Percentiles rank a stretch among this genome's conserved stretches.
phyloP scores from a whole-genome alignment of 2,329 filamentous ascomycete genomes.

The Teratosphaeria zuluensis region DNA sequence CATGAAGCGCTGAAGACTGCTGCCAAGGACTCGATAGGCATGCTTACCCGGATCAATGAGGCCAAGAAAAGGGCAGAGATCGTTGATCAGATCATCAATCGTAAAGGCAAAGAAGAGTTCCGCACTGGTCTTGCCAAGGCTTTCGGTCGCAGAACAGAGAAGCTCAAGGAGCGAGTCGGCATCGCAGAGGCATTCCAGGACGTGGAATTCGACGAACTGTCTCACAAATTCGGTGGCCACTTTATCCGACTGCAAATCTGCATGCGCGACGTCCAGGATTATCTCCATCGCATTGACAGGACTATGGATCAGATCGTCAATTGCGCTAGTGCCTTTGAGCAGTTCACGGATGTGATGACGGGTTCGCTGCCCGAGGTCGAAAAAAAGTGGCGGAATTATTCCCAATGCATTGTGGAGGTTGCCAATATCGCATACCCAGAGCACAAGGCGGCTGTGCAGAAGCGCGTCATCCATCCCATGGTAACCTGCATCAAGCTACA shows the following conservation, averaged over 20 bases:
- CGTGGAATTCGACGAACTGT: slow-evolving; percentile 65
- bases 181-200: slow-evolving; percentile 64
- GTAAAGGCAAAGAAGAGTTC: slow-evolving; percentile 76
- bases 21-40: slow-evolving; percentile 56
- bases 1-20: slow-evolving; percentile 58
- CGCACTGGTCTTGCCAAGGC: slow-evolving; percentile 76
- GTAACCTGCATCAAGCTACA: slow-evolving; percentile 69
- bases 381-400: slow-evolving; percentile 89
- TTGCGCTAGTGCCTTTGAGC: slow-evolving; percentile 71
- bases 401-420: slow-evolving; percentile 76
- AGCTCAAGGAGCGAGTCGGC: slow-evolving; percentile 63
- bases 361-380: slow-evolving; percentile 75
- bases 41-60: slow-evolving; percentile 71
- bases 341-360: slow-evolving; percentile 60
- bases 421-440: slow-evolving; percentile 73
- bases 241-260: slow-evolving; percentile 89
- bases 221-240: slow-evolving; percentile 84
- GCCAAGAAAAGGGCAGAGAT: slow-evolving; percentile 91
- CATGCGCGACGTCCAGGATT: slow-evolving; percentile 86
- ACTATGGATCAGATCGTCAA: slow-evolving; percentile 74
- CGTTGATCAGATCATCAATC: slow-evolving; percentile 74
- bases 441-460: slow-evolving; percentile 64
- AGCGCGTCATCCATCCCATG: slow-evolving; percentile 77
- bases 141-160: slow-evolving; percentile 81
- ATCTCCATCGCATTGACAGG: slow-evolving; percentile 69